A percentile compares a stretch with the other conserved stretches of the same genome.
Conservation (phyloP, 495 filamentous ascomycete species). For the Annulohypoxylon moriforme region DNA sequence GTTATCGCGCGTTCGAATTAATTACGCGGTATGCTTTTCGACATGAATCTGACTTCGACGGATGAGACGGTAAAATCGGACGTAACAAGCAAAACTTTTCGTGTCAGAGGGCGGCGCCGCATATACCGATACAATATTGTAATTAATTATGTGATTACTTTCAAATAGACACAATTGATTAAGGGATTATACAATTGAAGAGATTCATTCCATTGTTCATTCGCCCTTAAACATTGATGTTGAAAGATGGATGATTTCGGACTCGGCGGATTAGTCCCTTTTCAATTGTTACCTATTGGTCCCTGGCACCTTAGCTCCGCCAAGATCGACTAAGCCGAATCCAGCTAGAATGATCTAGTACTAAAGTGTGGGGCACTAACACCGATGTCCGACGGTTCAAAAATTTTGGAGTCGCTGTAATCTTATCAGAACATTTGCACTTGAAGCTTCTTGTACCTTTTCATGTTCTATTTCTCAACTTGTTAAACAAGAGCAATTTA, state of each 20-base stretch:
- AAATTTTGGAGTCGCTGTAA: constrained; percentile 9
- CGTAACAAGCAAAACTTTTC: neutral
- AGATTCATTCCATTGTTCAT: neutral
- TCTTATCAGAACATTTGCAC: constrained; percentile 1
- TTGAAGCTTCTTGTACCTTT: neutral
- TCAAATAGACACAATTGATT: neutral
- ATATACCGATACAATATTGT: neutral
- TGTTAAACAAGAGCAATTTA: neutral
- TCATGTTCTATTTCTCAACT: neutral
- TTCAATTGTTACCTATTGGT: constrained; percentile 1
- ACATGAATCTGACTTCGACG: constrained; percentile 3
- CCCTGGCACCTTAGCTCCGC: neutral
- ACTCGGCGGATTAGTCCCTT: neutral
- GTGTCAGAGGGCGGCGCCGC: neutral
- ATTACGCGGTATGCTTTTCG: neutral
- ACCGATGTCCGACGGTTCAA: neutral
- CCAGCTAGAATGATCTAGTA: neutral
- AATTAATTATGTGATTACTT: neutral
- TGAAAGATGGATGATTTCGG: constrained; percentile 3
- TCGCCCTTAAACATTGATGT: neutral
- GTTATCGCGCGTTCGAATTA: neutral
- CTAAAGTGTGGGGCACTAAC: constrained; percentile 14
- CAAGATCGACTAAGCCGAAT: neutral
- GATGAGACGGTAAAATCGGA: neutral
- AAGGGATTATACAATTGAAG: neutral